These are phyloP conservation scores for Dothideomycetes sp. DNA, from an alignment of 2,329 filamentous ascomycete species.

Conservation along the genomic window DNA sequence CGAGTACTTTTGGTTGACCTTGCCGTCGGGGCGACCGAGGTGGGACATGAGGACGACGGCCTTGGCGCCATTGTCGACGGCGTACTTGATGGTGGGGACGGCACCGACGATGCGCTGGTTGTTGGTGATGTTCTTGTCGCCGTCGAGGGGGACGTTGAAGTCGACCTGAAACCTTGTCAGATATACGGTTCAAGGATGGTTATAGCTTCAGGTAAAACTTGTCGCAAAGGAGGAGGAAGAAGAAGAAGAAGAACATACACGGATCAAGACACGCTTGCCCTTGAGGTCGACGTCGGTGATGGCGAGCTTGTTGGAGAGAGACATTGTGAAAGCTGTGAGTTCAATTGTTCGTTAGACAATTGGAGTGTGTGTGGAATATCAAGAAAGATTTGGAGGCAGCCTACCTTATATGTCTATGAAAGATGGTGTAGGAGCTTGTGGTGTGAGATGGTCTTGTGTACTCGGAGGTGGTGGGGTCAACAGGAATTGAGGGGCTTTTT, in stretches of 20 bases:
- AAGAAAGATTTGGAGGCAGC: too few species aligned
- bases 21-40: slow-evolving; percentile 88
- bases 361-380: too few species aligned
- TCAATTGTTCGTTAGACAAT: background rate
- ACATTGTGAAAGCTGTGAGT: slow-evolving; percentile 59
- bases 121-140: slow-evolving; percentile 82
- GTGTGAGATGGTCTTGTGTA: slow-evolving; percentile 5
- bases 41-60: slow-evolving; percentile 96
- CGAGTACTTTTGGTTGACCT: slow-evolving; percentile 85
- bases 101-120: slow-evolving; percentile 96
- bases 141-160: slow-evolving; percentile 98
- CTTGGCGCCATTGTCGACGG: slow-evolving; percentile 35
- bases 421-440: slow-evolving; percentile 6
- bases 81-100: slow-evolving; percentile 36
- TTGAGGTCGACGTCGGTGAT: slow-evolving; percentile 96
- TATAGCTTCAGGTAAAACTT: background rate
- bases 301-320: slow-evolving; percentile 95
- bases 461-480: too few species aligned
- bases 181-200: too few species aligned
- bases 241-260: slow-evolving; percentile 51
- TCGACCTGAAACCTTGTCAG: slow-evolving; percentile 60
- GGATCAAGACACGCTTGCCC: slow-evolving; percentile 95
- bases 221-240: slow-evolving; percentile 10
- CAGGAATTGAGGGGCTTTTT: slow-evolving; percentile 11
- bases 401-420: slow-evolving; percentile 7